Evolutionary conservation across 495 filamentous ascomycete species (phyloP), one percentile per base, ranked within the genome.

Genomic region (Margaritispora aquatica): DNA sequence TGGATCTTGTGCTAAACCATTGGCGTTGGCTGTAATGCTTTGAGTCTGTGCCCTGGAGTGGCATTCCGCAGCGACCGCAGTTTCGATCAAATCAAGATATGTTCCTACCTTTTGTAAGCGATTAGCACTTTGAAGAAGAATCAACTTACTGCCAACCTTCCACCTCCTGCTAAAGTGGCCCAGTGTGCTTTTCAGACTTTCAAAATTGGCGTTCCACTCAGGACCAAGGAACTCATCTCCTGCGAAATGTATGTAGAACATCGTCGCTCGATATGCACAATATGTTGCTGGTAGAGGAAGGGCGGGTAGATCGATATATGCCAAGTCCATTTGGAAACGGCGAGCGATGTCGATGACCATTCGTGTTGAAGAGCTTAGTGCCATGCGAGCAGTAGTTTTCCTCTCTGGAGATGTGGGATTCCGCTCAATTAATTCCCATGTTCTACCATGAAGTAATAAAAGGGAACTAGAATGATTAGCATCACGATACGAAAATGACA

Each of bases 261-360:
- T 50, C 5, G 55, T 22, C 10, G 61, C 56, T 36, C 36, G 38
- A 27, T 63, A 63, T 3, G 59, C 55, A 8, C 27, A 20, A 38
- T 55, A 63, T 1, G 55, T 63, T 19, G 61, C 55, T 11, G 61
- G 61, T 17, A 58, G 36, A 41, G 61, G 55, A 36, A 63, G 56
- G 9, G 56, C 56, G 2, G 51, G 56, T 20, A 54, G 22, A 29
- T 63, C 52, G 26, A 63, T 63, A 47, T 58, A 63, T 1, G 49
- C 51, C 22, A 58, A 24, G 54, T 63, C 61, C 41, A 58, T 59
- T 2, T 59, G 56, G 26, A 63, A 63, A 21, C 51, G 38, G 1
- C 23, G 44, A 13, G 27, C 26, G 27, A 63, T 63, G 21, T 63
- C 61, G 26, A 63, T 63, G 3, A 63, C 61, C 55, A 63, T 63